A percentile compares a stretch with the other conserved stretches of the same genome.
Conservation (phyloP, 163 green algal genomes). For the Trebouxiophyceae sp. region DNA sequence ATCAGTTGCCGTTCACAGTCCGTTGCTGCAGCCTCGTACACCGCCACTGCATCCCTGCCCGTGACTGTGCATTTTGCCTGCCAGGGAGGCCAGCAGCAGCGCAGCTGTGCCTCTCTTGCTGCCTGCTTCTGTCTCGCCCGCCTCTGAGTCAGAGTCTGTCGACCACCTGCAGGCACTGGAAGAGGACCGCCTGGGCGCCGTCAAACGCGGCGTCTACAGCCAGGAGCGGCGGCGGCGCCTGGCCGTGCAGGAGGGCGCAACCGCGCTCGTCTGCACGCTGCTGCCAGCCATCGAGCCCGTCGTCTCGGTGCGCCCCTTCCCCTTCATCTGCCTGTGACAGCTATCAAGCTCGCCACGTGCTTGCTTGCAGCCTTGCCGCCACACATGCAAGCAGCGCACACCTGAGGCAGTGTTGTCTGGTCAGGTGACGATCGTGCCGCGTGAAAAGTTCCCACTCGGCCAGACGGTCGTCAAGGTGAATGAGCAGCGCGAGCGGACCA, state of each 20-base stretch:
- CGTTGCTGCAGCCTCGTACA: no score
- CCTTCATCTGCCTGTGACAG: no score
- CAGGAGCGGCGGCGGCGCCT: constrained; percentile 29
- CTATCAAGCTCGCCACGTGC: no score
- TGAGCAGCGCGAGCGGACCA: constrained; percentile 72
- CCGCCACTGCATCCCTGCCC: no score
- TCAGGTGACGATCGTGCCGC: constrained; percentile 65
- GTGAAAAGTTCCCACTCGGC: constrained; percentile 67
- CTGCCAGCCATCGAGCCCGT: constrained; percentile 84
- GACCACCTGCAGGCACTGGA: constrained; percentile 53
- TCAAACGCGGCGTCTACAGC: constrained; percentile 21
- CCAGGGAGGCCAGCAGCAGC: no score
- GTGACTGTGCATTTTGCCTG: no score
- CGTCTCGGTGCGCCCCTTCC: constrained; percentile 16
- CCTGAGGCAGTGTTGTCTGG: no score
- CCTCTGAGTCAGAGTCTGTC: no score
- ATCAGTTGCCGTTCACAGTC: no score
- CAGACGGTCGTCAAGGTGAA: constrained; percentile 76
- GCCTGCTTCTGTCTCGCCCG: no score
- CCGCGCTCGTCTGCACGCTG: constrained; percentile 63
- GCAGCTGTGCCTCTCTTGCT: background rate
- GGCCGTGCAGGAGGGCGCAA: constrained; percentile 70
- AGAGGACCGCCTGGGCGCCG: constrained; percentile 42
- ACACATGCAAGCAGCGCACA: no score
- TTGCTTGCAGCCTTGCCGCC: no score